Percentiles rank a stretch among this genome's conserved stretches.
Evolutionary conservation across 176 grass and related monocot species (phyloP).

Genomic region (Stipa capillata): DNA sequence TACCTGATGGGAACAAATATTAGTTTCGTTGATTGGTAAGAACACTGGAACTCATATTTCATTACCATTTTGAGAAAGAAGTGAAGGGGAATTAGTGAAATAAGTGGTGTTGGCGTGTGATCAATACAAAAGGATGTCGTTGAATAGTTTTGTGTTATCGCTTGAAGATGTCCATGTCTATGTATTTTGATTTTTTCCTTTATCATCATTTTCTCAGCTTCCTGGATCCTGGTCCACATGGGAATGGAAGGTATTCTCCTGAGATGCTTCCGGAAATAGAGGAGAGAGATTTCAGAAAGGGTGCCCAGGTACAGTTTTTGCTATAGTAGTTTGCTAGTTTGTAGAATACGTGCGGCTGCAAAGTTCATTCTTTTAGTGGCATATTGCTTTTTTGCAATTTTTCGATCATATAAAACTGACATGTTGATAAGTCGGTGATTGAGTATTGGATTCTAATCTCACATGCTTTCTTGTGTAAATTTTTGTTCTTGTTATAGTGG

Average conservation of each 20-base stretch:
- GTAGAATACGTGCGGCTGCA: background rate
- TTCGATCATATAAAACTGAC: background rate
- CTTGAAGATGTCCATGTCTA: background rate
- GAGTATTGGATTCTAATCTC: background rate
- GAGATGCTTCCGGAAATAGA: slow-evolving; percentile 86
- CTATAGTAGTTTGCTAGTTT: background rate
- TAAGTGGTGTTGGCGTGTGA: background rate
- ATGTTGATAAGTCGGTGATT: slow-evolving; percentile 1
- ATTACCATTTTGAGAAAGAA: background rate
- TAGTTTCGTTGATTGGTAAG: slow-evolving; percentile 95
- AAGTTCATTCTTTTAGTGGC: background rate
- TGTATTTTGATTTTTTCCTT: slow-evolving; percentile 23
- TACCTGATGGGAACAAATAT: slow-evolving; percentile 89
- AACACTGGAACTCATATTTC: slow-evolving; percentile 18
- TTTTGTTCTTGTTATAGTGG: slow-evolving; percentile 58
- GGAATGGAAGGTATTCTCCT: slow-evolving; percentile 75
- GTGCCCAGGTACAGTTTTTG: slow-evolving; percentile 68
- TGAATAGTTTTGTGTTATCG: background rate
- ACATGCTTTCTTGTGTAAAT: slow-evolving; percentile 9
- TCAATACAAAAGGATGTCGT: background rate
- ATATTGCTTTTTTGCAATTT: background rate
- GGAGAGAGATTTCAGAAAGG: slow-evolving; percentile 86
- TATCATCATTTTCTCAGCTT: slow-evolving; percentile 62
- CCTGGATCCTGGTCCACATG: slow-evolving; percentile 95
- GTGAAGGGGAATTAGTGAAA: background rate